Conservation (phyloP, 1,139 yeast species). For the Debaryomyces sp. region DNA sequence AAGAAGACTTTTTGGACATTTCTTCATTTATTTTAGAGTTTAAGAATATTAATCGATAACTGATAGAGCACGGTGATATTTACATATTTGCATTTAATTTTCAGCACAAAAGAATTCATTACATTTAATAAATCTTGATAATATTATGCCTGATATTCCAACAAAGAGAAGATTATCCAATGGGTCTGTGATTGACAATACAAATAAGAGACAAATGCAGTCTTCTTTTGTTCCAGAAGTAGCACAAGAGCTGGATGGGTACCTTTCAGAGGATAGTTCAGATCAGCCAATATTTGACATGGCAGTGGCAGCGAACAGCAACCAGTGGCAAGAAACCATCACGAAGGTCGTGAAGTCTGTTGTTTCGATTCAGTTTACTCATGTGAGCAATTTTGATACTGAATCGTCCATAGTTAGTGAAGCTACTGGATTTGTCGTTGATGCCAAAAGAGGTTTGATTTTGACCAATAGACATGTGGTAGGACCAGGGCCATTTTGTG, state of each 20-base stretch:
- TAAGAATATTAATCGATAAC: not conserved
- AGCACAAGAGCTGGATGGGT: conserved; percentile 15
- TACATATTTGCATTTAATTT: conserved; percentile 2
- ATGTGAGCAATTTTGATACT: conserved; percentile 84
- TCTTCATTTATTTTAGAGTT: not conserved
- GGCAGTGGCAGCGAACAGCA: conserved; percentile 14
- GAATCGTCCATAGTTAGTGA: conserved; percentile 82
- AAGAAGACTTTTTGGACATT: not conserved
- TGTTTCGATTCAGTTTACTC: conserved; percentile 87
- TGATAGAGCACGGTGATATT: not conserved
- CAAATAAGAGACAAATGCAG: conserved; percentile 11
- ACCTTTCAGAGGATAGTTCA: conserved; percentile 17
- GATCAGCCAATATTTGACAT: conserved; percentile 19
- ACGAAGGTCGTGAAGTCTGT: conserved; percentile 82
- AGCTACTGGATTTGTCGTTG: conserved; percentile 97
- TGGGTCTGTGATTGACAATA: conserved; percentile 12
- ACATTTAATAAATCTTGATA: not conserved
- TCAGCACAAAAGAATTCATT: not conserved
- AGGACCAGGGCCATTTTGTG: conserved; percentile 92
- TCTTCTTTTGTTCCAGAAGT: conserved; percentile 7
- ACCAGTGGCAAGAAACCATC: conserved; percentile 77
- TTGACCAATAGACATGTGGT: conserved; percentile 93
- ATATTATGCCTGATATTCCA: conserved; percentile 14
- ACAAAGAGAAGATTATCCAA: conserved; percentile 21
- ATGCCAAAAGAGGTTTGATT: conserved; percentile 75